Evolutionary conservation across 2,329 filamentous ascomycete species (phyloP).

Genomic region (Colletotrichum sp.): DNA sequence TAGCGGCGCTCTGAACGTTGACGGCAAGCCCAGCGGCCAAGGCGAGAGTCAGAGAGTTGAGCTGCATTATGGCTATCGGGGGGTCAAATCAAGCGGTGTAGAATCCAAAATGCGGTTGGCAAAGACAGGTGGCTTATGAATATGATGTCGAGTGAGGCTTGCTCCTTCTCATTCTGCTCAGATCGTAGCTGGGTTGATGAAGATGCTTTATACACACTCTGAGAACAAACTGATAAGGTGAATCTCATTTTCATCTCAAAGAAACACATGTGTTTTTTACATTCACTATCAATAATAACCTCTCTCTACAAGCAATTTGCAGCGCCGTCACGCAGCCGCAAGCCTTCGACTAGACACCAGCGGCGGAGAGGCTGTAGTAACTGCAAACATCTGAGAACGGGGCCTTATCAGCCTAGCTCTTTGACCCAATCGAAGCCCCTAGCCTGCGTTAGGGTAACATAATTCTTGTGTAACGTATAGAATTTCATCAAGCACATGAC

Average conservation of each 20-base stretch:
- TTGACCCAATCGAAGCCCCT: not conserved
- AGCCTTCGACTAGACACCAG: not conserved
- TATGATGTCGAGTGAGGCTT: not conserved
- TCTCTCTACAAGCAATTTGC: not conserved
- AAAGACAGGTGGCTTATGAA: not conserved
- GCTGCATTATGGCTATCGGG: not conserved
- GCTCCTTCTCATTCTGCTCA: not conserved
- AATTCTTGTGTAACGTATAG: not conserved
- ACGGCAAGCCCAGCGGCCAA: not conserved
- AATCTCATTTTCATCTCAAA: not conserved
- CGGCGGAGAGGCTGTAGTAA: not conserved
- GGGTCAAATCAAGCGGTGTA: not conserved
- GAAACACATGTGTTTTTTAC: accelerated
- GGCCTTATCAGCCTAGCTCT: not conserved
- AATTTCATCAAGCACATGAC: not conserved
- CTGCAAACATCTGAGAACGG: not conserved
- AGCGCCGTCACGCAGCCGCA: not conserved
- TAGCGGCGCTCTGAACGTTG: not conserved
- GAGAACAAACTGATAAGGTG: not conserved
- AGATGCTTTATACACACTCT: not conserved
- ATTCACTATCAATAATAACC: not conserved
- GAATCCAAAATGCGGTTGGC: not conserved
- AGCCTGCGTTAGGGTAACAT: not conserved
- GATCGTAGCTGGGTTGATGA: not conserved
- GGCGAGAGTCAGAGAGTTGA: not conserved